A percentile compares a stretch with the other conserved stretches of the same genome.
Evolutionary conservation across 2,329 filamentous ascomycete genomes (phyloP).

Genomic region (Aschersonia sp.): DNA sequence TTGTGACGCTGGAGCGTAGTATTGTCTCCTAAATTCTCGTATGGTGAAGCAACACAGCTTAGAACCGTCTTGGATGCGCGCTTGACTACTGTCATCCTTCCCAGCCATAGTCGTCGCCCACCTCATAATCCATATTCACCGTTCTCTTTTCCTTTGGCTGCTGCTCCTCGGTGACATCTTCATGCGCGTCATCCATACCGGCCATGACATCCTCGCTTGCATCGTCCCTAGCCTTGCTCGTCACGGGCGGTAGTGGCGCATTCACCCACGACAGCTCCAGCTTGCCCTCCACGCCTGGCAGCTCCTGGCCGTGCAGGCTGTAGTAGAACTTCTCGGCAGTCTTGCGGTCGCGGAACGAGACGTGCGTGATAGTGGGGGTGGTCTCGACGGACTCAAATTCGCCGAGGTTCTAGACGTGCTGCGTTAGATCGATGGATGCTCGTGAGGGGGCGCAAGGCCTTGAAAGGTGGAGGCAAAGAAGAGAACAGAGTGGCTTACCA

Average conservation of each 20-base stretch:
- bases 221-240: constrained; percentile 9
- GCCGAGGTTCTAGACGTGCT: constrained; percentile 36
- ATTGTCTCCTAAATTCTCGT: neutral
- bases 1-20: no score
- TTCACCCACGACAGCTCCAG: constrained; percentile 51
- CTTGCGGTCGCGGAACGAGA: constrained; percentile 53
- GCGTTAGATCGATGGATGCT: neutral
- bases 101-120: constrained; percentile 36
- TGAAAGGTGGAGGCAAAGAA: neutral
- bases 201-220: constrained; percentile 14
- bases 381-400: constrained; percentile 46
- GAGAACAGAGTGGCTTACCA: constrained; percentile 32
- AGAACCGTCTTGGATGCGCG: neutral
- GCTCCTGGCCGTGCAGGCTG: constrained; percentile 36
- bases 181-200: constrained; percentile 9
- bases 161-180: constrained; percentile 10
- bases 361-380: constrained; percentile 30
- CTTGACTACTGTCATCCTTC: constrained; percentile 7
- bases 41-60: neutral
- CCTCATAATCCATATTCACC: constrained; percentile 38
- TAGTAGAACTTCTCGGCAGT: constrained; percentile 59
- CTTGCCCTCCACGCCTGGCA: constrained; percentile 47
- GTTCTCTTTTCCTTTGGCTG: constrained; percentile 8
- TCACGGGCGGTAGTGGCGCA: neutral
- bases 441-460: neutral